phyloP scores from a whole-genome alignment of 805 yeast genomes.

The Candida sakaeoensis region DNA sequence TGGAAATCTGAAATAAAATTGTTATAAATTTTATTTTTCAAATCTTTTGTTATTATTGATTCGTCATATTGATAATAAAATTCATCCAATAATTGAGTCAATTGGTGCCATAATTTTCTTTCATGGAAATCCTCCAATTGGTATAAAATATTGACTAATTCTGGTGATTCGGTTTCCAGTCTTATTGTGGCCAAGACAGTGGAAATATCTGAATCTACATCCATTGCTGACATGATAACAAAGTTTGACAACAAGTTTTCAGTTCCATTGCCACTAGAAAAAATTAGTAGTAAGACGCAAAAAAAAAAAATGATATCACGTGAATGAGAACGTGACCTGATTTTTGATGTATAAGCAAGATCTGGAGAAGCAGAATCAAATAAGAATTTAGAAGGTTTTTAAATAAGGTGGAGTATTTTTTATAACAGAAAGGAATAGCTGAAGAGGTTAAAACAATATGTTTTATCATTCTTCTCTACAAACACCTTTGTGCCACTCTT shows the following conservation, averaged over 20 bases:
- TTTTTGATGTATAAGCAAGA: no score
- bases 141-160: conserved; percentile 57
- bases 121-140: conserved; percentile 82
- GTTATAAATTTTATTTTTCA: conserved; percentile 66
- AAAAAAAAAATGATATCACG: neutral
- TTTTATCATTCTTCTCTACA: no score
- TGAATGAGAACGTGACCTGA: neutral
- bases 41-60: conserved; percentile 43
- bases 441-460: no score
- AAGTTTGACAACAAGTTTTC: conserved; percentile 2
- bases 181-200: conserved; percentile 59
- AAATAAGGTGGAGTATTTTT: no score
- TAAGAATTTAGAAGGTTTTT: no score
- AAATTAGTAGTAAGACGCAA: neutral
- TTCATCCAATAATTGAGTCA: conserved; percentile 62
- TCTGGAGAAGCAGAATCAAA: neutral
- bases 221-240: conserved; percentile 24
- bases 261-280: conserved; percentile 5
- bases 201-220: conserved; percentile 37
- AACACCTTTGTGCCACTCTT: no score
- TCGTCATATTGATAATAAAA: conserved; percentile 47
- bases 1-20: conserved; percentile 66
- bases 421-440: no score
- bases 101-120: conserved; percentile 91
- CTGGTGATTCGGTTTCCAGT: conserved; percentile 56